Conservation (phyloP, 371 early-diverging fungal species). For the Aphelidium insulamus region DNA sequence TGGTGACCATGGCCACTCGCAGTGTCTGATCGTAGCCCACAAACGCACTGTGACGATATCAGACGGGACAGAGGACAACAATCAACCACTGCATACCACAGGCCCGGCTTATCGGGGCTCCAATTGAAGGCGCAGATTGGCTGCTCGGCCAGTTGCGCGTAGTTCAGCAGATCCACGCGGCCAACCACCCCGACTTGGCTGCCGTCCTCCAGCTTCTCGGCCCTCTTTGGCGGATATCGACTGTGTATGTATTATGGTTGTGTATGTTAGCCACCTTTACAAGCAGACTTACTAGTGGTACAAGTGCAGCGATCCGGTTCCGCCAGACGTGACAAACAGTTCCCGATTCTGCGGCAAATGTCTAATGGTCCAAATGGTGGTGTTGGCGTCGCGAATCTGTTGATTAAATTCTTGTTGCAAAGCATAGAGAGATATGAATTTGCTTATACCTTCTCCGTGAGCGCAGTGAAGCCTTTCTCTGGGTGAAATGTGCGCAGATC, state of each 20-base stretch:
- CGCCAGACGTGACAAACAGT: constrained; percentile 34
- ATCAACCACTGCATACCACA: too few relatives aligned
- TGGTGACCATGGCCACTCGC: constrained; percentile 21
- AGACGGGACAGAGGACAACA: too few relatives aligned
- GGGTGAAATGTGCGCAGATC: constrained; percentile 25
- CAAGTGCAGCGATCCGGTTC: constrained; percentile 31
- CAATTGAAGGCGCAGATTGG: constrained; percentile 23
- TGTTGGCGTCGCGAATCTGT: constrained; percentile 6
- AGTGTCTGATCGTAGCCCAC: constrained; percentile 23
- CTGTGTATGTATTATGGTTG: neutral
- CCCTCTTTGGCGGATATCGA: constrained; percentile 10
- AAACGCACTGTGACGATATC: too few relatives aligned
- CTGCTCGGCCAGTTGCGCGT: constrained; percentile 19
- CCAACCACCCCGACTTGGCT: constrained; percentile 11
- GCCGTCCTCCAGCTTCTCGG: constrained; percentile 11
- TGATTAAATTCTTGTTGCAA: constrained; percentile 1
- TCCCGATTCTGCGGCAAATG: constrained; percentile 43
- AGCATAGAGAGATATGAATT: neutral
- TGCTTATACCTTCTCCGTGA: constrained; percentile 12
- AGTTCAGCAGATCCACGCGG: constrained; percentile 10
- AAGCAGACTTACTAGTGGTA: constrained; percentile 19
- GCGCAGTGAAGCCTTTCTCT: constrained; percentile 19
- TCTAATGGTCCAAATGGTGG: constrained; percentile 47
- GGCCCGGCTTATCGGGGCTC: constrained; percentile 22
- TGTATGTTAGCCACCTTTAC: neutral